Evolutionary conservation across 2,329 filamentous ascomycete genomes (phyloP).

Genomic region (Phyllosticta ampelicida): DNA sequence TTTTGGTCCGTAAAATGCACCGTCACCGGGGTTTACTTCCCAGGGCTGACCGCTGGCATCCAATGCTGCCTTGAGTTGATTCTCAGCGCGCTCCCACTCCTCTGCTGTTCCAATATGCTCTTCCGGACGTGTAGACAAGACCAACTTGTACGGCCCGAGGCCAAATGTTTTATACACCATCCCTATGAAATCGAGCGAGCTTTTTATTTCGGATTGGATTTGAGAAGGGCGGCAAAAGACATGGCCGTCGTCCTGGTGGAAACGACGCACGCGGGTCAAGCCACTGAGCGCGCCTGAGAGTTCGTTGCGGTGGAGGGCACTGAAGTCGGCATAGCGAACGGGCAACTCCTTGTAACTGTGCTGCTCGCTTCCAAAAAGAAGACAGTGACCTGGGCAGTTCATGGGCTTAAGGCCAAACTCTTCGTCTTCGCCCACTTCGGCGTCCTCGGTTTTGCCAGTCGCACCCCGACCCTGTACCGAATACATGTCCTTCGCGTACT

Average conservation of each 20-base stretch:
- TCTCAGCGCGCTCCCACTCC: conserved; percentile 59
- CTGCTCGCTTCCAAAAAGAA: conserved; percentile 74
- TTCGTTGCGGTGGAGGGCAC: conserved; percentile 90
- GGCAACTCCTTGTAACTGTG: conserved; percentile 85
- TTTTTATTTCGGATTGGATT: conserved; percentile 62
- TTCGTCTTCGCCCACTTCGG: conserved; percentile 48
- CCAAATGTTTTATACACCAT: conserved; percentile 60
- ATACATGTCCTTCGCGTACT: conserved; percentile 90
- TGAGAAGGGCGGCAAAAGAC: conserved; percentile 81
- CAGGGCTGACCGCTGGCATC: conserved; percentile 55
- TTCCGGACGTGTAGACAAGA: conserved; percentile 66
- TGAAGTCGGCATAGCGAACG: conserved; percentile 89
- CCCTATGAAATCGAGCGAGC: conserved; percentile 63
- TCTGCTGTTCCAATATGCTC: conserved; percentile 65
- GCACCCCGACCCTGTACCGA: conserved; percentile 49
- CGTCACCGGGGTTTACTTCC: conserved; percentile 69
- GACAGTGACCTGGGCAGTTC: conserved; percentile 93
- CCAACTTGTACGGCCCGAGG: conserved; percentile 62
- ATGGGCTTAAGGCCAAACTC: conserved; percentile 83
- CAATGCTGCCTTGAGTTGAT: conserved; percentile 53
- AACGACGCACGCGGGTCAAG: conserved; percentile 82
- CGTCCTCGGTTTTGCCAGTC: conserved; percentile 33
- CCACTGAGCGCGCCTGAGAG: conserved; percentile 84
- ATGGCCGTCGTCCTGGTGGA: conserved; percentile 94
- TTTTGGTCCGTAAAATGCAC: conserved; percentile 86